Evolutionary conservation across 2,329 filamentous ascomycete species (phyloP).

Genomic region (Xylariomycetidae sp.): DNA sequence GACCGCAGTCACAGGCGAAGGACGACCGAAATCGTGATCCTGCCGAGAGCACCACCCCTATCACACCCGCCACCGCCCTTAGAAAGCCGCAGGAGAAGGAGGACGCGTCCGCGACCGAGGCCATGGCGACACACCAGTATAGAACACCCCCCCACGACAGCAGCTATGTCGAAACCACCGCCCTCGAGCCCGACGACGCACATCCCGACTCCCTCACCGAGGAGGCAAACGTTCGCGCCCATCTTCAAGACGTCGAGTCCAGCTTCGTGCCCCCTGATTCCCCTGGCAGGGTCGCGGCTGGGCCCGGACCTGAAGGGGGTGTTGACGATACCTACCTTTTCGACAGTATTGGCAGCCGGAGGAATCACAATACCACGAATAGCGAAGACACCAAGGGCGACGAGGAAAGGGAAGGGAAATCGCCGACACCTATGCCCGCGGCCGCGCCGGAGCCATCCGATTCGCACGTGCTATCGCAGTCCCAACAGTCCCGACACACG

Average conservation of each 20-base stretch:
- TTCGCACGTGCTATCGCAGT: conserved; percentile 5
- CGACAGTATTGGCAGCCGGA: conserved; percentile 34
- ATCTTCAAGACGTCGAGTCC: conserved; percentile 59
- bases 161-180: conserved; percentile 24
- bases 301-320: conserved; percentile 38
- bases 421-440: too few species aligned
- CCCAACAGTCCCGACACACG: not conserved
- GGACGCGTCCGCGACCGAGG: conserved; percentile 1
- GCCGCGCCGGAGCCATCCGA: too few species aligned
- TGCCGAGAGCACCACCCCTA: not conserved
- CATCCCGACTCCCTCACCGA: conserved; percentile 47
- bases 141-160: conserved; percentile 17
- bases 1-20: not conserved
- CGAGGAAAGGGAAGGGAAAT: too few species aligned
- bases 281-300: conserved; percentile 41
- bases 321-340: conserved; percentile 57
- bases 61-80: conserved; percentile 1
- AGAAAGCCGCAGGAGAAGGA: conserved; percentile 5
- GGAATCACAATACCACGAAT: conserved; percentile 4
- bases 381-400: too few species aligned
- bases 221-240: conserved; percentile 44
- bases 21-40: not conserved
- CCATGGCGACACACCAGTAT: too few species aligned
- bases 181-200: conserved; percentile 25
- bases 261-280: conserved; percentile 57